phyloP scores from a whole-genome alignment of 2,329 filamentous ascomycete species.

The Clarireedia hainanense region DNA sequence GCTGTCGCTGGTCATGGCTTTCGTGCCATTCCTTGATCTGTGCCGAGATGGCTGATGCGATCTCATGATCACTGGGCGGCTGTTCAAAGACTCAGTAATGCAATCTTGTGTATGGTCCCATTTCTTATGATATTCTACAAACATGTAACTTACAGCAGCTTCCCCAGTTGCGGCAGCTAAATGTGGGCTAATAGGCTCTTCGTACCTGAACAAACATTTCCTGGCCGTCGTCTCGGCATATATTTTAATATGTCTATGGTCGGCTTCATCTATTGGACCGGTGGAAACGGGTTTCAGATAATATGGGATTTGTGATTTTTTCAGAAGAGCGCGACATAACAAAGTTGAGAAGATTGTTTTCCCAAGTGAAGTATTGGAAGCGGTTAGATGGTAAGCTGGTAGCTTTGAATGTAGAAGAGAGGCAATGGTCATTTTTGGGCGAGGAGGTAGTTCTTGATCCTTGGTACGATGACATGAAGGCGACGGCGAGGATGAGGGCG shows the following conservation, averaged over 20 bases:
- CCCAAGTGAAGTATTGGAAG: constrained; percentile 4
- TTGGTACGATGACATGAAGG: neutral
- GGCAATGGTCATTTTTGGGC: neutral
- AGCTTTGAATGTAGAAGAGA: constrained; percentile 1
- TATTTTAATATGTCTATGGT: constrained; percentile 53
- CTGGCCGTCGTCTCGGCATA: constrained; percentile 48
- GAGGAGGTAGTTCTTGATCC: neutral
- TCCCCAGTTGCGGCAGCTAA: constrained; percentile 45
- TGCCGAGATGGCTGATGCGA: constrained; percentile 2
- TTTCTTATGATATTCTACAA: neutral
- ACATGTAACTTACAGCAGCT: constrained; percentile 4
- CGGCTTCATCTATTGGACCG: constrained; percentile 59
- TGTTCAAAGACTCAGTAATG: constrained; percentile 32
- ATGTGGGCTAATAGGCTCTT: constrained; percentile 70
- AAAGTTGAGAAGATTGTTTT: constrained; percentile 9
- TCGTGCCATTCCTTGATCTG: constrained; percentile 1
- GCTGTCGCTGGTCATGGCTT: neutral
- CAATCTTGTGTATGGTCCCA: too few relatives aligned
- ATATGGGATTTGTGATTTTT: constrained; percentile 1
- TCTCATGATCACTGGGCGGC: constrained; percentile 7
- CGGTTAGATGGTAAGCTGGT: constrained; percentile 3
- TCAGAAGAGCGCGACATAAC: constrained; percentile 1
- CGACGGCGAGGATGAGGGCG: neutral
- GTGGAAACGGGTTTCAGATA: constrained; percentile 82
- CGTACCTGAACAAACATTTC: constrained; percentile 61